Evolutionary conservation across 179 eudicot species (phyloP).

Genomic region (Pouteria campechiana): DNA sequence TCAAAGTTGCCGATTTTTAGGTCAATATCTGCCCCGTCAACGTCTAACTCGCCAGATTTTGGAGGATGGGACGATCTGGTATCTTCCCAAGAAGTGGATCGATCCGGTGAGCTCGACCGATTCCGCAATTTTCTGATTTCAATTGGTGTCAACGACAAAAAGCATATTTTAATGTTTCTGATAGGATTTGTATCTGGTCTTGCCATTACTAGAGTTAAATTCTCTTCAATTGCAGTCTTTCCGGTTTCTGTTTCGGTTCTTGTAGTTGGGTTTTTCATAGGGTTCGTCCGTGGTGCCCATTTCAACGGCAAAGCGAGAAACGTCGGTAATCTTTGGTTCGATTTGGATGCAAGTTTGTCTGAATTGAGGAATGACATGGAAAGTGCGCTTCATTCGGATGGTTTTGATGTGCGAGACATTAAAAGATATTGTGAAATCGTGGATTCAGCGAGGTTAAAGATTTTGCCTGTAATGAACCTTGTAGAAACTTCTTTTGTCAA

Average conservation of each 20-base stretch:
- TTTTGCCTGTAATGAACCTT: no score
- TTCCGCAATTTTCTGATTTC: slow-evolving; percentile 32
- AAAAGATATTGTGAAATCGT: no score
- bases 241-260: slow-evolving; percentile 75
- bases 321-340: no score
- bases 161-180: slow-evolving; percentile 52
- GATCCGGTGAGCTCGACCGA: slow-evolving; percentile 52
- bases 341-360: no score
- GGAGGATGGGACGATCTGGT: slow-evolving; percentile 73
- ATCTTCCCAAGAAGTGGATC: slow-evolving; percentile 18
- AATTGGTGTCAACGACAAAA: slow-evolving; percentile 60
- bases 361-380: no score
- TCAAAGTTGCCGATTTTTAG: no score
- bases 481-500: no score
- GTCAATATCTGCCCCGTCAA: no score
- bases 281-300: slow-evolving; percentile 44
- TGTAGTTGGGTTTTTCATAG: slow-evolving; percentile 73
- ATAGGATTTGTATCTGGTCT: slow-evolving; percentile 78
- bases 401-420: no score
- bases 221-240: slow-evolving; percentile 64
- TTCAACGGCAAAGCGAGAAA: no score
- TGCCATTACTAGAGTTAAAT: slow-evolving; percentile 73
- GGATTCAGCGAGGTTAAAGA: no score
- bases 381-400: no score
- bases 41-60: slow-evolving; percentile 21